Conservation (phyloP, 352 stramenopile genomes). For the Blastocystis hominis region DNA sequence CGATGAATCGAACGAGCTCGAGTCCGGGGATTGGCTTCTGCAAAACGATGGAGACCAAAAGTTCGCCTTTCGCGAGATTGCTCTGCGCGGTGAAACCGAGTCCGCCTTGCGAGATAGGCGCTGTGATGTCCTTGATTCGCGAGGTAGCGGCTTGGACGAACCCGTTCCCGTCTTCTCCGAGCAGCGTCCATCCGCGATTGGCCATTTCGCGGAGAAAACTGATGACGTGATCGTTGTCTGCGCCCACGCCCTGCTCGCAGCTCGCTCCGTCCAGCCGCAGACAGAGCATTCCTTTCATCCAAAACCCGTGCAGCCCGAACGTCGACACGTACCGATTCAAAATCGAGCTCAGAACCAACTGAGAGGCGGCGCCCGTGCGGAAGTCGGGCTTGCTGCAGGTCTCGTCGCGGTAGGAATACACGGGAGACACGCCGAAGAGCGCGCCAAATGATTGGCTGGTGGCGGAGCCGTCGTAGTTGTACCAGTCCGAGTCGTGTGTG, state of each 20-base stretch:
- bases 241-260: not conserved
- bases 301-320: slow-evolving; percentile 4
- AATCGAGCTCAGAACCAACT: not conserved
- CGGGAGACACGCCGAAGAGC: not conserved
- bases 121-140: not conserved
- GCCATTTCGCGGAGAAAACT: not conserved
- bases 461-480: slow-evolving; percentile 16
- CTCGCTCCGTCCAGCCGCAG: not conserved
- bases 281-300: slow-evolving; percentile 1
- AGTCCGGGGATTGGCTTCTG: not conserved
- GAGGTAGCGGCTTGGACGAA: not conserved
- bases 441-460: not conserved
- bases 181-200: not conserved
- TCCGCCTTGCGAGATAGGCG: not conserved
- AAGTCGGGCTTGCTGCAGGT: not conserved
- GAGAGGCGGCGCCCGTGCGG: not conserved
- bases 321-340: not conserved
- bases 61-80: not conserved
- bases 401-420: not conserved
- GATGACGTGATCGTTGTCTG: not conserved
- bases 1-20: not conserved
- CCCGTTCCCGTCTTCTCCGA: slow-evolving; percentile 6
- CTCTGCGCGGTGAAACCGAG: not conserved
- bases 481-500: slow-evolving; percentile 14
- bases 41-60: not conserved